Conservation (phyloP, 371 early-diverging fungal genomes). For the Lichtheimia ornata region DNA sequence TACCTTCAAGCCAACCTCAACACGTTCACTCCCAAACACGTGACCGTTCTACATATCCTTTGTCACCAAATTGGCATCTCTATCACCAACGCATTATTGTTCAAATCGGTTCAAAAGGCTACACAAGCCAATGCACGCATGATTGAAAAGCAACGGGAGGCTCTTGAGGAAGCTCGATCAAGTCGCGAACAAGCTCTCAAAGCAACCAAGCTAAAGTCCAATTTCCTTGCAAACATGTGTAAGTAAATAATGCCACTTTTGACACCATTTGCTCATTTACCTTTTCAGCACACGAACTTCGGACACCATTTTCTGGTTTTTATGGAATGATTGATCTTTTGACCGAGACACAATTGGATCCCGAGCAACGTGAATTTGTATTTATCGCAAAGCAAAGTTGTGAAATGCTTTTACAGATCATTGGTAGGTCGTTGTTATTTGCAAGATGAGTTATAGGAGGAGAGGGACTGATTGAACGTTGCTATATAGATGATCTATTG, state of each 20-base stretch:
- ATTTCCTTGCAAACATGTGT: slow-evolving; percentile 65
- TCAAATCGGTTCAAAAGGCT: slow-evolving; percentile 48
- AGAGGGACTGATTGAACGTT: background rate
- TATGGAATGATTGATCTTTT: slow-evolving; percentile 60
- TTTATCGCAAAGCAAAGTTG: slow-evolving; percentile 63
- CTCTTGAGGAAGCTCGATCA: slow-evolving; percentile 42
- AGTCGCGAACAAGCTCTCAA: slow-evolving; percentile 46
- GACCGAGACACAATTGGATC: slow-evolving; percentile 52
- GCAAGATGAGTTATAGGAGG: background rate
- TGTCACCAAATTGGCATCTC: slow-evolving; percentile 68
- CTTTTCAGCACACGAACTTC: slow-evolving; percentile 39
- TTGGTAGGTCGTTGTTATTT: slow-evolving; percentile 23
- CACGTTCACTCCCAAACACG: slow-evolving; percentile 55
- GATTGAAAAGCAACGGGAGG: slow-evolving; percentile 42
- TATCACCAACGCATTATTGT: slow-evolving; percentile 59
- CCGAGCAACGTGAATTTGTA: slow-evolving; percentile 62
- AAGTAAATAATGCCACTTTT: slow-evolving; percentile 2
- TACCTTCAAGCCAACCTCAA: slow-evolving; percentile 59
- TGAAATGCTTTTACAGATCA: slow-evolving; percentile 62
- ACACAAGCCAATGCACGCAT: slow-evolving; percentile 40
- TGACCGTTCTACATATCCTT: slow-evolving; percentile 54
- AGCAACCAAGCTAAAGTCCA: slow-evolving; percentile 49
- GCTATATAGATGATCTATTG: slow-evolving; percentile 47
- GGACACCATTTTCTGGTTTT: slow-evolving; percentile 63
- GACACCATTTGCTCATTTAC: background rate